phyloP scores from a whole-genome alignment of 495 filamentous ascomycete species.

The Trichoderma asperelloides region DNA sequence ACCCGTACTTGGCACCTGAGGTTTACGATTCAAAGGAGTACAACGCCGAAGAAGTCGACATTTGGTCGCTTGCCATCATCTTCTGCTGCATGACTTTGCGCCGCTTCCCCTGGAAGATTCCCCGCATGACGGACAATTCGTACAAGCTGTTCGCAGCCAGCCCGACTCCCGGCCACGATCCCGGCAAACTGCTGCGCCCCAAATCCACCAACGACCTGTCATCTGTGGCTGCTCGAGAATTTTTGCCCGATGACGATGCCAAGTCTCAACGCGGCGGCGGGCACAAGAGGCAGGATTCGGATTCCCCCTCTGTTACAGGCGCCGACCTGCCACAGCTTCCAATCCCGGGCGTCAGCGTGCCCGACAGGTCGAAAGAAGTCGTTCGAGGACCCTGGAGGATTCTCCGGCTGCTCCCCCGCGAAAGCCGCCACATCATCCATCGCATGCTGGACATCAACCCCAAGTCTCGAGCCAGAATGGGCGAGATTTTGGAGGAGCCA shows the following conservation, averaged over 20 bases:
- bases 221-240: conserved; percentile 27
- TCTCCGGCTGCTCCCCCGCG: conserved; percentile 81
- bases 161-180: conserved; percentile 49
- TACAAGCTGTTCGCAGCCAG: conserved; percentile 84
- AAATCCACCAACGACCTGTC: conserved; percentile 28
- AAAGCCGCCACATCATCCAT: conserved; percentile 81
- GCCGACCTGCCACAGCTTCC: conserved; percentile 16
- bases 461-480: conserved; percentile 69
- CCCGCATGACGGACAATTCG: conserved; percentile 83
- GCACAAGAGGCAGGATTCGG: conserved; percentile 13
- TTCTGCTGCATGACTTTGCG: conserved; percentile 98
- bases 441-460: conserved; percentile 90
- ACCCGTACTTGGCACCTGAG: conserved; percentile 94
- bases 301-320: conserved; percentile 7
- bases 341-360: conserved; percentile 20
- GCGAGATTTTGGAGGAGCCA: conserved; percentile 78
- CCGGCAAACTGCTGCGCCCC: conserved; percentile 32
- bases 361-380: conserved; percentile 58
- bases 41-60: conserved; percentile 86
- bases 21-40: conserved; percentile 94
- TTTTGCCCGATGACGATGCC: conserved; percentile 20
- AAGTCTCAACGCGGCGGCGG: conserved; percentile 3
- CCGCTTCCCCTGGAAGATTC: conserved; percentile 95
- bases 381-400: conserved; percentile 92
- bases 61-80: conserved; percentile 97